phyloP scores from a whole-genome alignment of 148 eudicot species.

The Vaccinium darrowii region DNA sequence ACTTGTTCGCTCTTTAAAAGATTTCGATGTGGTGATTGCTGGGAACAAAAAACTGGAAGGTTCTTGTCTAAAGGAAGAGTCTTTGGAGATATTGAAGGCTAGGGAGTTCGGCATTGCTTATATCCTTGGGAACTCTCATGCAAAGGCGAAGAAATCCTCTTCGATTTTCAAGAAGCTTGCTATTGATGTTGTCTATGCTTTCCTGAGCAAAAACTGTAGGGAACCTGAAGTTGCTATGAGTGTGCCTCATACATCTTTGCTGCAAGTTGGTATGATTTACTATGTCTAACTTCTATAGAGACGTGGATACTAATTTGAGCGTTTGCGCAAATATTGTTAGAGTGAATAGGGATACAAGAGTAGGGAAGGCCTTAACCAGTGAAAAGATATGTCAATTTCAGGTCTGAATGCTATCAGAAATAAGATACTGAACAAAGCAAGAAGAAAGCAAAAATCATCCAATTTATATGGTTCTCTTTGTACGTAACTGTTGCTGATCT shows the following conservation, averaged over 20 bases:
- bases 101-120: slow-evolving; percentile 55
- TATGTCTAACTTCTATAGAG: slow-evolving; percentile 36
- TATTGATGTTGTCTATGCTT: slow-evolving; percentile 49
- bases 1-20: slow-evolving; percentile 14
- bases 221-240: slow-evolving; percentile 54
- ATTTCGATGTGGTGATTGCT: slow-evolving; percentile 8
- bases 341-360: neutral
- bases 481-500: neutral
- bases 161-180: slow-evolving; percentile 50
- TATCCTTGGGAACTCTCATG: slow-evolving; percentile 59
- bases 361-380: neutral
- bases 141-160: slow-evolving; percentile 54
- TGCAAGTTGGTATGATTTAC: slow-evolving; percentile 75
- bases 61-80: slow-evolving; percentile 35
- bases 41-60: slow-evolving; percentile 17
- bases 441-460: neutral
- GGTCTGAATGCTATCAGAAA: neutral
- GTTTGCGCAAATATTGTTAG: neutral
- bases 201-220: slow-evolving; percentile 60
- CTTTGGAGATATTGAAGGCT: slow-evolving; percentile 44
- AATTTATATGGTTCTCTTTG: neutral
- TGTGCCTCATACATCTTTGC: slow-evolving; percentile 59
- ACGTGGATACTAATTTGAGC: neutral
- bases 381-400: neutral
- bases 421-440: neutral